phyloP scores from a whole-genome alignment of 768 basidiomycete genomes.

The Pisolithus sp. region DNA sequence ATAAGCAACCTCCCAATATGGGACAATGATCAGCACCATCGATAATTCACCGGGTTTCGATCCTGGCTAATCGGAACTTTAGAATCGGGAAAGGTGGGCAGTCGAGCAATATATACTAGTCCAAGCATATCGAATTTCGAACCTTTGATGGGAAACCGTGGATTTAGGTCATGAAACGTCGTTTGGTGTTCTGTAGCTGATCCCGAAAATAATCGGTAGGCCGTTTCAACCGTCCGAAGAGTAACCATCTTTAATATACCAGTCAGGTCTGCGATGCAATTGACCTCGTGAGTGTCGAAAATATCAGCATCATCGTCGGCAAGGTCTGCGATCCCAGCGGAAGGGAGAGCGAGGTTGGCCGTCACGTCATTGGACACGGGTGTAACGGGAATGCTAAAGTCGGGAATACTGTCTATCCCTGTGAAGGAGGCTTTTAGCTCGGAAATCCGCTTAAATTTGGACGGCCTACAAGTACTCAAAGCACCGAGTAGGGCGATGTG shows the following conservation, averaged over 20 bases:
- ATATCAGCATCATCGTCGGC: background rate
- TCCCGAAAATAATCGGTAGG: background rate
- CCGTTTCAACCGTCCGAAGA: background rate
- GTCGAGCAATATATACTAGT: background rate
- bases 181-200: background rate
- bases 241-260: background rate
- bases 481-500: background rate
- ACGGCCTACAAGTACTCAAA: background rate
- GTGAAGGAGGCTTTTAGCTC: background rate
- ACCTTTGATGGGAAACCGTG: background rate
- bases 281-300: background rate
- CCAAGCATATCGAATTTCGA: background rate
- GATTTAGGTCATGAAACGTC: background rate
- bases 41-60: background rate
- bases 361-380: background rate
- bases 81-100: background rate
- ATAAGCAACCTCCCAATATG: constrained; percentile 1
- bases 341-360: background rate
- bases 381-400: background rate
- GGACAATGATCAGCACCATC: constrained; percentile 4
- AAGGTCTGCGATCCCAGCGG: background rate
- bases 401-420: background rate
- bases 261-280: background rate
- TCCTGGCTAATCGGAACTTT: background rate
- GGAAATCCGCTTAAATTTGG: background rate